Base-by-base conservation (phyloP, 2,329 filamentous ascomycete genomes). In the Penicillium fuscoglaucum region DNA sequence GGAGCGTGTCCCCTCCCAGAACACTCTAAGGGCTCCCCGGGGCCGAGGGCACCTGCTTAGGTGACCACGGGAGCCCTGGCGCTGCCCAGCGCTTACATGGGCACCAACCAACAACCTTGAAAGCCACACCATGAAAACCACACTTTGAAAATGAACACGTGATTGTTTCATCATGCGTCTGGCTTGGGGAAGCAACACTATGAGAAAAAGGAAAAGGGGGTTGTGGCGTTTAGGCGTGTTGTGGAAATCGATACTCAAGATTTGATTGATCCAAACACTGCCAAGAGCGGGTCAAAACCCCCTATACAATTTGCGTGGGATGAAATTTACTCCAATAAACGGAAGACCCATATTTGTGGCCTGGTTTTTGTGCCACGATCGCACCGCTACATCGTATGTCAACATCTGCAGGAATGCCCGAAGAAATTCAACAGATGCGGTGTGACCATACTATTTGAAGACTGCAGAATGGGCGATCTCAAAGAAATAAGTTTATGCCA, bases 231-330 rank as follows among this genome's bases (percentile, higher is more conserved):
- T 19, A 19, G n/a, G 12, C 26, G 15, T 49, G 24, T 28, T 29
- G 17, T 31, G 44, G 19, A 41, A 39, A 24, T 47, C 41, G 12
- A 17, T 49, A n/a, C 33, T 47, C 35, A 37, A 40, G 26, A 24
- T 15, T 35, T 55, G 44, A 55, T 55, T 55, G 52, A 55, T 8
- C 29, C 3, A 21, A 41, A 26, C 3, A 50, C 4, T 28, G 52
- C 52, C 52, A 55, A 55, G 52, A 55, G 52, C 37, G 52, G 52
- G 46, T 41, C 52, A 43, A 37, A 21, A 17, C 52, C 52, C 44
- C 45, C 45, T 41, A 43, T 26, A 37, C 40, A 48, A 48, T 48
- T 48, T 47, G 28, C 31, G 45, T 21, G 35, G 1, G 44, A 29
- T 6, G 19, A 35, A 37, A 35, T 35, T 48, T 35, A 17, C 29